Percentiles rank a stretch among this genome's conserved stretches.
These are phyloP conservation scores for Mrakia hoshinonis DNA, from an alignment of 768 basidiomycete genomes.

Conservation along the genomic window DNA sequence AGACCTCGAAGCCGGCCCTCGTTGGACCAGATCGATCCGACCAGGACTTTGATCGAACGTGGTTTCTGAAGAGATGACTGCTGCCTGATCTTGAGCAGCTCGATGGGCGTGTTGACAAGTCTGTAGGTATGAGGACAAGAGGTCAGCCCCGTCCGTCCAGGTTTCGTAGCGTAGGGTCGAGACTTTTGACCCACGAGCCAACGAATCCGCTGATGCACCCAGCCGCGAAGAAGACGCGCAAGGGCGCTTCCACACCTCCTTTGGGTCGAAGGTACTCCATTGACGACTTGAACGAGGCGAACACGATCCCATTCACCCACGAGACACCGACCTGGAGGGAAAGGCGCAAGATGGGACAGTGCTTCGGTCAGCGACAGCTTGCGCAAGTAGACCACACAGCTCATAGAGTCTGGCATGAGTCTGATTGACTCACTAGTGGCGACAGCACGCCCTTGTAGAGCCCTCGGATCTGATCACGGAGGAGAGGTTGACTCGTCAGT, in stretches of 20 bases:
- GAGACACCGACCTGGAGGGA: constrained; percentile 55
- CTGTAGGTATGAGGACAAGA: constrained; percentile 41
- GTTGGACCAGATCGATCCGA: constrained; percentile 48
- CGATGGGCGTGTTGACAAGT: constrained; percentile 69
- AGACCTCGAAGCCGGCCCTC: constrained; percentile 56
- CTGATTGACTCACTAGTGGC: constrained; percentile 65
- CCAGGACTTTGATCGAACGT: constrained; percentile 48
- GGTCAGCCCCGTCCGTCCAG: not conserved
- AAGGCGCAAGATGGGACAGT: not conserved
- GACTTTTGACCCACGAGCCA: constrained; percentile 61
- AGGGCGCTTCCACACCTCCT: constrained; percentile 50
- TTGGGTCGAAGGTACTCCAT: constrained; percentile 56
- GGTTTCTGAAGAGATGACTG: constrained; percentile 38
- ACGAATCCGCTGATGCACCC: constrained; percentile 72
- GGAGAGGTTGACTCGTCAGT: not conserved
- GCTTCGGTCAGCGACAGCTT: not conserved
- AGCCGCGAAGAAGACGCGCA: constrained; percentile 65
- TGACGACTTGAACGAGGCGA: constrained; percentile 72
- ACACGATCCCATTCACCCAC: constrained; percentile 75
- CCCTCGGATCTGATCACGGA: constrained; percentile 31
- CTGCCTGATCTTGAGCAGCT: constrained; percentile 79
- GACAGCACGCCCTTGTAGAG: constrained; percentile 48
- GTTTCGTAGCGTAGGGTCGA: not conserved
- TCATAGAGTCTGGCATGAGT: too few relatives aligned
- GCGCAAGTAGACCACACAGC: too few relatives aligned